A percentile compares a stretch with the other conserved stretches of the same genome.
These are phyloP conservation scores for Phyllosticta citrichinensis DNA, from an alignment of 2,329 filamentous ascomycete species.

Conservation along the genomic window DNA sequence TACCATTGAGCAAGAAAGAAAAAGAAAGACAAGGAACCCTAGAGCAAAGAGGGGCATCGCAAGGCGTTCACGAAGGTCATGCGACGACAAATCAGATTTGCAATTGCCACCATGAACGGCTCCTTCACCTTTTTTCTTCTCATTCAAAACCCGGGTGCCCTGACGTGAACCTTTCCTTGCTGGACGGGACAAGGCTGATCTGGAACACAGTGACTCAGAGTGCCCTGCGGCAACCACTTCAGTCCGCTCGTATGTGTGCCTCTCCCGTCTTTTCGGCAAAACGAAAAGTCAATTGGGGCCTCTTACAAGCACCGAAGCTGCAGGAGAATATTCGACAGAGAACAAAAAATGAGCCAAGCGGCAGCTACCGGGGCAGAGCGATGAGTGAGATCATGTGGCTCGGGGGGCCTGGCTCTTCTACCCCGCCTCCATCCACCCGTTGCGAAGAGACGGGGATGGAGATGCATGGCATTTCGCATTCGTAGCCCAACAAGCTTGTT, in stretches of 20 bases:
- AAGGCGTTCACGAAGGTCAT: background rate
- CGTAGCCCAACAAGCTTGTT: background rate
- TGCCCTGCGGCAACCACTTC: background rate
- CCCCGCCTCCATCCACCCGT: background rate
- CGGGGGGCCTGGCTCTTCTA: background rate
- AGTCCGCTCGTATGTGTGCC: no score
- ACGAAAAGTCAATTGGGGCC: background rate
- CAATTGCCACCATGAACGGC: background rate
- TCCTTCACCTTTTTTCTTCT: background rate
- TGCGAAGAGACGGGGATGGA: background rate
- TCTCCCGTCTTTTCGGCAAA: background rate
- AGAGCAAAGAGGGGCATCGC: background rate
- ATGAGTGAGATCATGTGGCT: background rate
- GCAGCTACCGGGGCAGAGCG: background rate
- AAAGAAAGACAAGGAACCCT: background rate
- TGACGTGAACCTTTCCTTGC: background rate
- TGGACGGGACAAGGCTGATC: background rate
- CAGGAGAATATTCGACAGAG: background rate
- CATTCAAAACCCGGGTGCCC: background rate
- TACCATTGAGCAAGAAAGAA: background rate
- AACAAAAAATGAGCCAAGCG: background rate
- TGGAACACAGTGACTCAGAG: background rate
- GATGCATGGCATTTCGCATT: background rate
- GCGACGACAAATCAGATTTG: background rate
- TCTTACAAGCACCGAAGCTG: background rate